Conservation (phyloP, 176 grass and related monocot species). For the Saccharum spontaneum region DNA sequence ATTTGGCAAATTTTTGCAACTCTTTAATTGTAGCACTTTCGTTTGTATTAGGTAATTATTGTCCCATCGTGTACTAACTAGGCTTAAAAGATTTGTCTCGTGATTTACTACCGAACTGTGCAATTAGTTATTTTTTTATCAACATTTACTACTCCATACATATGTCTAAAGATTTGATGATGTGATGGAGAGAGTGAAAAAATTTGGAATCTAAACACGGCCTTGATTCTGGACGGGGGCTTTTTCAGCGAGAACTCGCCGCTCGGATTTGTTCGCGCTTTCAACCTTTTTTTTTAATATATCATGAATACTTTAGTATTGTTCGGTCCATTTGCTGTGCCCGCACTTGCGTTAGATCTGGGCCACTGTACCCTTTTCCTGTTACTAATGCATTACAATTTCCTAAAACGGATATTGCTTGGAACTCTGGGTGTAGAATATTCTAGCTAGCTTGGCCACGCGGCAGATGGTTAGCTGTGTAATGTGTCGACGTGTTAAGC, state of each 20-base stretch:
- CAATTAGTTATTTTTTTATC: no score
- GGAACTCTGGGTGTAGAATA: constrained; percentile 2
- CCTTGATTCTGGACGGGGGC: neutral
- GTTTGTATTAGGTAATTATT: no score
- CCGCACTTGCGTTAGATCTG: constrained; percentile 36
- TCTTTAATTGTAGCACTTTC: no score
- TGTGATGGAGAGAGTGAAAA: no score
- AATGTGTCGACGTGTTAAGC: constrained; percentile 6
- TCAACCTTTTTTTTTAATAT: neutral
- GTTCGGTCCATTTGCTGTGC: constrained; percentile 1
- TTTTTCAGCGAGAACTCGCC: neutral
- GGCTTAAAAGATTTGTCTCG: no score
- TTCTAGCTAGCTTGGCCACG: constrained; percentile 10
- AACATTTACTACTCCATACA: no score
- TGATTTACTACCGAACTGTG: no score
- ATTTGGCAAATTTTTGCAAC: no score
- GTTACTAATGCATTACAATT: neutral
- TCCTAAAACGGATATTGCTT: neutral
- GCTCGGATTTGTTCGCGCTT: constrained; percentile 1
- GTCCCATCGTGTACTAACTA: no score
- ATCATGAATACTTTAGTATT: neutral
- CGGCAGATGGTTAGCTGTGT: neutral
- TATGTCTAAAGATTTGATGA: no score
- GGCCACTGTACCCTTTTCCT: constrained; percentile 1
- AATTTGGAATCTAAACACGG: no score